phyloP scores from a whole-genome alignment of 2,329 filamentous ascomycete genomes.

The Aspergillus proliferans region DNA sequence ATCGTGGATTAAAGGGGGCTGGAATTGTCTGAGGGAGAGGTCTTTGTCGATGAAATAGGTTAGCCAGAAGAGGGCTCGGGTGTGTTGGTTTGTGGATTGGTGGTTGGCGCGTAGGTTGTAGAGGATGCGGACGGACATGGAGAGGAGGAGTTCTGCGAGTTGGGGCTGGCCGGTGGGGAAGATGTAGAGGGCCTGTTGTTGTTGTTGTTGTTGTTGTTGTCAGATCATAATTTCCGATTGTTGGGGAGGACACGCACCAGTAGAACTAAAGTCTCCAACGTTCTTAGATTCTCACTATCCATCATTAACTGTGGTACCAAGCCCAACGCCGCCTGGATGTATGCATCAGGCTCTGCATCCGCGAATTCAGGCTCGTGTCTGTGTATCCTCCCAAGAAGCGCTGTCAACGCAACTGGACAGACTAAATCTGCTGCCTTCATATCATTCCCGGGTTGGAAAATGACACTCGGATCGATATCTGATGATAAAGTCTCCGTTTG shows the following conservation, averaged over 20 bases:
- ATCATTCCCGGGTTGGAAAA: conserved; percentile 6
- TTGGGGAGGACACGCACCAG: conserved; percentile 11
- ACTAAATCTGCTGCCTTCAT: conserved; percentile 10
- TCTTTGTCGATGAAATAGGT: conserved; percentile 19
- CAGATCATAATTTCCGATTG: background rate
- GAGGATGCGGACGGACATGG: conserved; percentile 16
- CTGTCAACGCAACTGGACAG: conserved; percentile 18
- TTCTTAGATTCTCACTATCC: conserved; percentile 13
- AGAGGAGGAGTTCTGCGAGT: conserved; percentile 13
- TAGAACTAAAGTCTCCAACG: conserved; percentile 13
- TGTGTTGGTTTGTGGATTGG: conserved; percentile 5
- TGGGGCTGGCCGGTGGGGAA: conserved; percentile 17
- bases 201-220: background rate
- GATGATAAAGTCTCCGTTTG: conserved; percentile 11
- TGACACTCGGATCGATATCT: conserved; percentile 10
- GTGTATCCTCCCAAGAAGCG: conserved; percentile 18
- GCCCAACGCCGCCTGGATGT: conserved; percentile 14
- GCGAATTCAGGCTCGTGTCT: conserved; percentile 14
- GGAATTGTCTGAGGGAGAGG: conserved; percentile 14
- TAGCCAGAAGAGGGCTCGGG: conserved; percentile 20
- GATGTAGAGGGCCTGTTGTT: conserved; percentile 12
- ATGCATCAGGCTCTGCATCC: conserved; percentile 16
- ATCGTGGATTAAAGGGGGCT: conserved; percentile 17
- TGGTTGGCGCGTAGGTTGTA: conserved; percentile 13
- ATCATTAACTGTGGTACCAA: conserved; percentile 16